Base-by-base conservation (phyloP, 1,284 basidiomycete genomes). In the Cryptococcus sp. region DNA sequence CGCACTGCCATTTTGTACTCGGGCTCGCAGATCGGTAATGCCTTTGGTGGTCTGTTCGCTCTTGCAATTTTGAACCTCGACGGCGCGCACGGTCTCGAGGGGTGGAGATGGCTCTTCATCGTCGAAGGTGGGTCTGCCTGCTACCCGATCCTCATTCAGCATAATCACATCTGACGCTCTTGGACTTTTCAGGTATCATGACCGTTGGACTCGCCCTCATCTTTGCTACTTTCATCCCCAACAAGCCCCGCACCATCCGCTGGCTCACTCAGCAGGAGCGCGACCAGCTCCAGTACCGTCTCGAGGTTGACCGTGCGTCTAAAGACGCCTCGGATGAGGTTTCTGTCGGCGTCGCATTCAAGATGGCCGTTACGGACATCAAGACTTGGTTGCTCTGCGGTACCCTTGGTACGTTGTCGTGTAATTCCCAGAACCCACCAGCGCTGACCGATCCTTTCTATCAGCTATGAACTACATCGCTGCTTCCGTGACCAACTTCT, bases 401-500 rank as follows among this genome's bases (percentile, higher is more conserved):
- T 3, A 53, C 62, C 17, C 61, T 71, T 35, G 31, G 31, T 35
- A 35, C 3, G 31, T 13, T 35, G 31, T 35, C 8, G 2, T 13
- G 2, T 35, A 4, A 35, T 10, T 35, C 31, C 13, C 31, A 35
- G 2, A 13, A 35, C 2, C 8, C 4, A 13, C 13, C 31, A 35
- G 10, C 13, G 31, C 31, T 56, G 11, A 23, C n/a, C 8, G 17
- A 23, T 40, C 13, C 31, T 13, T 8, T 13, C 13, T 13, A 2
- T 35, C 8, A 50, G 13, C 50, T 40, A 31, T 38, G 42, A 62
- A 61, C 45, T 67, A 63, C 50, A 70, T 76, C 54, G 71, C 71
- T n/a, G 68, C 73, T 5, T 66, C 69, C 1, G 72, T 76, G 39
- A 75, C 74, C 47, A 76, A 75, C 63, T 77, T 78, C 63, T 75